Evolutionary conservation across 2,329 filamentous ascomycete genomes (phyloP).

Genomic region (Cryphonectria parasitica): DNA sequence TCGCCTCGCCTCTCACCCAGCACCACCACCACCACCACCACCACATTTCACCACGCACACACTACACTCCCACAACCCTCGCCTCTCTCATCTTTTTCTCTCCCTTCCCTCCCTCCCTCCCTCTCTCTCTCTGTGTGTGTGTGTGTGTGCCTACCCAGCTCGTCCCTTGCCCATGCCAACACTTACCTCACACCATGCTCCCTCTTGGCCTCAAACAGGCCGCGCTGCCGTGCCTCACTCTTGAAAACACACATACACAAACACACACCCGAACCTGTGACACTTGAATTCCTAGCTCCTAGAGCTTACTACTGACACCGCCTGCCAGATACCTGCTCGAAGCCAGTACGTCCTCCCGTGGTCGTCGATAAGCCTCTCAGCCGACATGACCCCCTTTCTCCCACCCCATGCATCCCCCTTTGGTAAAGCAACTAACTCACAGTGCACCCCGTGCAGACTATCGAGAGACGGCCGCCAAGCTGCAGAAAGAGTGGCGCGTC

Average conservation of each 20-base stretch:
- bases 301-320: conserved; percentile 29
- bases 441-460: conserved; percentile 56
- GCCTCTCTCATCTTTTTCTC: not conserved
- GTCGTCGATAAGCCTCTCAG: not conserved
- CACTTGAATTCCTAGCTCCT: conserved; percentile 29
- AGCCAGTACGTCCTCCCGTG: conserved; percentile 57
- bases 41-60: not conserved
- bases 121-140: no score
- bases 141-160: conserved; percentile 21
- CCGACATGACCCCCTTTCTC: conserved; percentile 19
- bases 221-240: conserved; percentile 6
- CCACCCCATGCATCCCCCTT: conserved; percentile 14
- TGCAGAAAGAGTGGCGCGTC: conserved; percentile 71
- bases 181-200: not conserved
- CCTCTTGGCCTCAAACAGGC: conserved; percentile 2
- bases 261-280: conserved; percentile 17
- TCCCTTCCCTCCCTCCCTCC: no score
- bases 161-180: conserved; percentile 10
- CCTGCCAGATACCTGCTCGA: conserved; percentile 60
- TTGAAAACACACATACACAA: conserved; percentile 12
- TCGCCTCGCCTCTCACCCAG: conserved; percentile 25
- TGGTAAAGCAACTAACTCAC: conserved; percentile 39
- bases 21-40: conserved; percentile 18
- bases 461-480: conserved; percentile 68
- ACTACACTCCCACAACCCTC: not conserved